Base-by-base conservation (phyloP, 495 filamentous ascomycete genomes). In the Trichodelitschia bisporula region DNA sequence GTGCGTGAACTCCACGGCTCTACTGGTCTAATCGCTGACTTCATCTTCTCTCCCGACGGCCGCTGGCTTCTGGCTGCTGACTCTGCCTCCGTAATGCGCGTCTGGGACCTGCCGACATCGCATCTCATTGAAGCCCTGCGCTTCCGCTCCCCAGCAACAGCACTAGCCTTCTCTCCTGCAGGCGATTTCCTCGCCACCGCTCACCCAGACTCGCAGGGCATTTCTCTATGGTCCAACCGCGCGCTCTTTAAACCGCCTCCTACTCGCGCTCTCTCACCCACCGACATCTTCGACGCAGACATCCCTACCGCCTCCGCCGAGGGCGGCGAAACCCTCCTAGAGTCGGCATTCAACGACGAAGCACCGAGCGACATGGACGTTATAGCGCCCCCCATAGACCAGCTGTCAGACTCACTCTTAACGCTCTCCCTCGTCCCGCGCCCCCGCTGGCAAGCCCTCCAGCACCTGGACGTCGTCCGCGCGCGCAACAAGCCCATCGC, bases 81-180 rank as follows among this genome's bases (percentile, higher is more conserved):
- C 3, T 70, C 74, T 48, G 83, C 93, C 50, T 69, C 66, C 9
- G 10, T 11, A 8, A 55, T 99, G 20, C 66, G 86, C 28, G 64
- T 93, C 2, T 99, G 86, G 84, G 86, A 99, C 53, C 54, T 99
- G 16, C 83, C 86, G 8, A 95, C 86, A 0, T 78, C 79, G 3
- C 86, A 95, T 53, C 60, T 95, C 9, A 82, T 95, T 41, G 86
- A 95, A 46, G 73, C 75, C 3, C 72, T 95, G 47, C 64, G 67
- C 28, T 58, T 83, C 4, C 64, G 65, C 16, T 73, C 57, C 25
- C 67, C 69, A 15, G 86, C 80, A 45, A 82, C 71, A 2, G 66
- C 78, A 3, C 55, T 99, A 15, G 69, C 82, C 10, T 89, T 92
- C 55, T 84, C 86, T 0, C 61, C 61, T 2, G 90, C 78, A 1